Percentiles rank a stretch among this genome's conserved stretches.
Conservation (phyloP, 805 yeast genomes). For the Yarrowia yakushimensis region DNA sequence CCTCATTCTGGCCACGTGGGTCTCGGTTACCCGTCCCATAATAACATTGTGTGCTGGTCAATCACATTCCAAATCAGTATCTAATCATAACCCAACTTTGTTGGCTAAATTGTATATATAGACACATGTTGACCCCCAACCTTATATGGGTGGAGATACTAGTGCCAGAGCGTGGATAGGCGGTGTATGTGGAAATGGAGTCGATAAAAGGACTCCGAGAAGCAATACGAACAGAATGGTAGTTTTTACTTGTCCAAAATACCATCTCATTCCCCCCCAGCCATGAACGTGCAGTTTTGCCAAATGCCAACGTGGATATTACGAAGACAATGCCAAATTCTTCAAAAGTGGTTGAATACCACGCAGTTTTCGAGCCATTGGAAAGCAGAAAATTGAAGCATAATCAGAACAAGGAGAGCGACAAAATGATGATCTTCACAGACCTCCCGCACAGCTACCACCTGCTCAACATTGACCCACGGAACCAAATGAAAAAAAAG, state of each 20-base stretch:
- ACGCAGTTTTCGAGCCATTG: not conserved
- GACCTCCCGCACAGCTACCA: not conserved
- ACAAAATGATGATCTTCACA: not conserved
- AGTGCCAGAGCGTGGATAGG: not conserved
- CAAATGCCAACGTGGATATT: slow-evolving; percentile 5
- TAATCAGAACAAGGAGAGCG: too few species aligned
- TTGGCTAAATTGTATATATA: slow-evolving; percentile 11
- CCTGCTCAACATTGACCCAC: not conserved
- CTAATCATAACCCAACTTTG: slow-evolving; percentile 7
- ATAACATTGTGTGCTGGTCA: not conserved
- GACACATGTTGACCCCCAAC: slow-evolving; percentile 15
- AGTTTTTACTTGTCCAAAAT: not conserved
- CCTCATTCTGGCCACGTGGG: not conserved
- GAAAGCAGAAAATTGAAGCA: not conserved
- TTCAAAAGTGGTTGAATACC: not conserved
- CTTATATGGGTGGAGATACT: not conserved
- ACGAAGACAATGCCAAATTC: not conserved
- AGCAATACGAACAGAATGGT: not conserved
- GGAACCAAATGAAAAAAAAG: not conserved
- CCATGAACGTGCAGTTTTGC: not conserved
- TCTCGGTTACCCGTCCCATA: not conserved
- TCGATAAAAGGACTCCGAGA: too few species aligned
- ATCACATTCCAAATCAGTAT: slow-evolving; percentile 11
- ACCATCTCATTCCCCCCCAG: not conserved
- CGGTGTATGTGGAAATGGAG: not conserved